Evolutionary conservation across 495 filamentous ascomycete species (phyloP), one percentile per base, ranked within the genome.

Genomic region (Hypoxylon fuscum): DNA sequence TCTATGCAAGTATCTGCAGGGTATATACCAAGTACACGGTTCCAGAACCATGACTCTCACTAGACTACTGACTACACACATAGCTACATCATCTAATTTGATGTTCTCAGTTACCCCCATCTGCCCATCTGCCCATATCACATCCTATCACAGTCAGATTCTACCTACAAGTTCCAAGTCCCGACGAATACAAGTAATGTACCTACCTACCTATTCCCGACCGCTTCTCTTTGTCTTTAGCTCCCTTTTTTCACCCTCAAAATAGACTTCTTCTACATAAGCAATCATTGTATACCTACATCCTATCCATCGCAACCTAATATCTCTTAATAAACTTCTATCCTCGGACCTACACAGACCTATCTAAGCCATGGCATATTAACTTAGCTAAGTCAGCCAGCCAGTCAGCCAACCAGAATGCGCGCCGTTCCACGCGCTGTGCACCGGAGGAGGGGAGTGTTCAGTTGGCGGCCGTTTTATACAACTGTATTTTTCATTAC

Each of bases 391-490:
- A 1, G 23, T 34, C 20, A 23, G 40, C 27, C 50, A 45, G n/a
- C n/a, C n/a, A n/a, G n/a, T n/a, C n/a, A n/a, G n/a, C n/a, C n/a
- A 37, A 17, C 21, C 40, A 57, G 52, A 9, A 66, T 66, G 57
- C 15, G 41, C 9, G 31, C 41, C 49, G 21, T 41, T 48, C 8
- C 35, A 22, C 4, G n/a, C 11, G 10, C 11, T 15, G 23, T 20
- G 25, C 9, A 18, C 43, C 4, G 38, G 37, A 44, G 46, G 27
- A 56, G 40, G 55, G 55, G 48, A 48, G 31, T 25, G 21, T 29
- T 67, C 57, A 76, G 68, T 68, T 68, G 66, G 41, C 71, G 76
- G 38, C 78, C 77, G 1, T 76, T 76, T 21, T 73, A 77, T 45
- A 66, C 69, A 3, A 72, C 70, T 0, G 42, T 72, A 12, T 38